Base-by-base conservation (phyloP, 768 basidiomycete genomes). In the Collybiopsis confluens region DNA sequence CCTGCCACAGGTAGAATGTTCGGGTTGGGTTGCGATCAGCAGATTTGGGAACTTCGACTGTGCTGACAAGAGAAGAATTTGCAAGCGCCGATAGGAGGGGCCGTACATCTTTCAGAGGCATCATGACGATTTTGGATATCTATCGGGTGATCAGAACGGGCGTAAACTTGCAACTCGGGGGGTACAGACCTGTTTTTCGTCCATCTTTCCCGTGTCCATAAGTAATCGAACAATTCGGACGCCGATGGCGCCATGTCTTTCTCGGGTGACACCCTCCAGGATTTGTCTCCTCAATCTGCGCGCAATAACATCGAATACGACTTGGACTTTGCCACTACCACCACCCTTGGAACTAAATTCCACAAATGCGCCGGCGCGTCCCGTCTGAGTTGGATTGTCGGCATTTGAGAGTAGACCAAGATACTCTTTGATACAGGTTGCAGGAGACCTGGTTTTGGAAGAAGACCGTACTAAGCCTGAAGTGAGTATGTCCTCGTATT, bases 1-100 rank as follows among this genome's bases (percentile, higher is more conserved):
- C 88, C 67, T 88, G 87, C 96, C 96, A 98, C 28, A 98, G 81
- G 71, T 91, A 98, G 67, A 93, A 90, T 45, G 88, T 94, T 23
- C 92, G 79, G 0, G 86, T 81, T 3, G 93, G 90, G 67, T 92
- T 91, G 45, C 93, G 88, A 65, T 96, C 93, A 20, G 88, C 85
- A 59, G 85, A 90, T 69, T 88, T 89, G 4, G 97, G 90, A 1
- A 98, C 87, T 68, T 98, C 95, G 72, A 97, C 93, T 10, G 89
- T 86, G 63, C 89, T 92, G 61, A 98, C 85, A 51, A 98, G 65
- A 30, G 84, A 86, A 63, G 95, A 86, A 2, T 85, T 76, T 11
- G 92, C 85, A 46, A 99, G 79, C 2, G 83, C 81, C 18, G 90
- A 80, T 51, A 98, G 75, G 42, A 92, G 71, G 10, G 87, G 85